Percentiles rank a stretch among this genome's conserved stretches.
Conservation (phyloP, 2,329 filamentous ascomycete species). For the Talaromyces sp. region DNA sequence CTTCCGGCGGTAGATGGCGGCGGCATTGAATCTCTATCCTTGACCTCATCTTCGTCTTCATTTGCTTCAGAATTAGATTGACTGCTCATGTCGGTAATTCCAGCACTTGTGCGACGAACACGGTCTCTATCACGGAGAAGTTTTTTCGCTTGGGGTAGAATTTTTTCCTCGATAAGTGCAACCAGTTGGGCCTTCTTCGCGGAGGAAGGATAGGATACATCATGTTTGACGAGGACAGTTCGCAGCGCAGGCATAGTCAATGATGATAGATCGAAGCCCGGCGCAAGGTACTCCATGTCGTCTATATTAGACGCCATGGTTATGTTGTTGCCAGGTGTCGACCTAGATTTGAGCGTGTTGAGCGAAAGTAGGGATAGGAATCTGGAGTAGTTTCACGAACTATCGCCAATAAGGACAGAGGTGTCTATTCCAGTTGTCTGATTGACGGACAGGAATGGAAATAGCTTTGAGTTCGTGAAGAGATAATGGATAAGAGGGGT, state of each 20-base stretch:
- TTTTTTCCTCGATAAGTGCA: slow-evolving; percentile 73
- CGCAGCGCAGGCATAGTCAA: slow-evolving; percentile 86
- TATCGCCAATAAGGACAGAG: neutral
- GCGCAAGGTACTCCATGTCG: slow-evolving; percentile 78
- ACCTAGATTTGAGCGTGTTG: neutral
- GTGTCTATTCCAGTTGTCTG: neutral
- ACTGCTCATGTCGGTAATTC: slow-evolving; percentile 70
- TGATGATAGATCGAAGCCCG: slow-evolving; percentile 77
- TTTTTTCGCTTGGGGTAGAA: slow-evolving; percentile 73
- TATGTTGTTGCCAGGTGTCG: slow-evolving; percentile 9
- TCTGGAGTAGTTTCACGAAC: neutral
- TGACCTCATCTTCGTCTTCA: slow-evolving; percentile 61
- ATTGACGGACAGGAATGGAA: neutral
- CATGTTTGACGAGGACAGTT: slow-evolving; percentile 86
- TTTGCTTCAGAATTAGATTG: slow-evolving; percentile 62
- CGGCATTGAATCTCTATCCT: slow-evolving; percentile 42
- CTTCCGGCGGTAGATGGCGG: slow-evolving; percentile 53
- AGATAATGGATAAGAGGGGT: slow-evolving; percentile 5
- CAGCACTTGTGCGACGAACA: slow-evolving; percentile 80
- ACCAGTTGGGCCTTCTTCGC: slow-evolving; percentile 91
- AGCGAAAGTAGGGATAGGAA: neutral
- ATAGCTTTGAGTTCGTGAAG: neutral
- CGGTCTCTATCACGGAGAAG: slow-evolving; percentile 71
- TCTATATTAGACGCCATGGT: slow-evolving; percentile 40
- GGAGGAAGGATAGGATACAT: slow-evolving; percentile 77